Percentiles rank a stretch among this genome's conserved stretches.
These are phyloP conservation scores for Eimeria nieschulzi DNA, from an alignment of 169 alveolate genomes.

Conservation along the genomic window DNA sequence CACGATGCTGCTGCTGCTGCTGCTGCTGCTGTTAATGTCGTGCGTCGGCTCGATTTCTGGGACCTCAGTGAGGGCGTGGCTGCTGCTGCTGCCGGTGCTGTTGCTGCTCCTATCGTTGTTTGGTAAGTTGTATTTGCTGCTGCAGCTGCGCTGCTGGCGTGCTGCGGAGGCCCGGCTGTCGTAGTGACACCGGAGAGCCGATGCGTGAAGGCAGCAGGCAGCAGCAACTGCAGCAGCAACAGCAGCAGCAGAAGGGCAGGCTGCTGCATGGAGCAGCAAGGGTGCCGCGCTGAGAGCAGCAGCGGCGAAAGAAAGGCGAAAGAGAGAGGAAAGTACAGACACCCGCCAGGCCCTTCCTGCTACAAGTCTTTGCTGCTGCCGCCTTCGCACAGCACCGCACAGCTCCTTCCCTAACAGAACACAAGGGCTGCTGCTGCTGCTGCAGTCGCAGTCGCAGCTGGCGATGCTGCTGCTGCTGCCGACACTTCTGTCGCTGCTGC, in stretches of 20 bases:
- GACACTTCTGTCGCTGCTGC: background rate
- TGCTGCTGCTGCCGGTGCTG: background rate
- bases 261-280: slow-evolving; percentile 14
- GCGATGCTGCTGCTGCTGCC: background rate
- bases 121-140: slow-evolving; percentile 5
- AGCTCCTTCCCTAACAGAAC: slow-evolving; percentile 9
- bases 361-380: background rate
- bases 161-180: slow-evolving; percentile 24
- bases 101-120: background rate
- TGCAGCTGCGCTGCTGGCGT: background rate
- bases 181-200: background rate
- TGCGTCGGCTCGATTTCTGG: too few species aligned
- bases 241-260: slow-evolving; percentile 12
- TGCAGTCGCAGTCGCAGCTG: slow-evolving; percentile 18
- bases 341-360: slow-evolving; percentile 9
- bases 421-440: slow-evolving; percentile 1
- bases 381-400: background rate
- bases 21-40: background rate
- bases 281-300: slow-evolving; percentile 24
- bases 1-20: slow-evolving; percentile 20
- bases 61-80: background rate
- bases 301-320: slow-evolving; percentile 24
- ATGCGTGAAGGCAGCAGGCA: slow-evolving; percentile 16
- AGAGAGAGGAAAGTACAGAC: background rate
- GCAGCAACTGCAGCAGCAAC: slow-evolving; percentile 28